Evolutionary conservation across 1,284 basidiomycete genomes (phyloP).

Genomic region (Ceratorhiza oryzae-sativae): DNA sequence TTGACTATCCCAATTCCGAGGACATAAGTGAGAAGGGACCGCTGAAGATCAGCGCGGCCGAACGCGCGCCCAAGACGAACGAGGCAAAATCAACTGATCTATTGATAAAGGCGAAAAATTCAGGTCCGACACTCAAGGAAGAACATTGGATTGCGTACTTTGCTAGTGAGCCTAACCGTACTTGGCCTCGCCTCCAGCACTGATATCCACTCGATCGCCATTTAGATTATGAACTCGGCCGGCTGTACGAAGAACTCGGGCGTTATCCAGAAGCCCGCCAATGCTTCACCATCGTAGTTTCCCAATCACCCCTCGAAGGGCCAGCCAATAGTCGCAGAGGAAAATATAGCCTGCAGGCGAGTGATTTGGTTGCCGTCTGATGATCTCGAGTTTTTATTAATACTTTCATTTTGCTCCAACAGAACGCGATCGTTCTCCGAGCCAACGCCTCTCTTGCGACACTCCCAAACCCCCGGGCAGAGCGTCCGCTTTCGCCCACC

Average conservation of each 20-base stretch:
- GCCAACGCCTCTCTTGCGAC: conserved; percentile 33
- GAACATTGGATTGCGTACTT: conserved; percentile 54
- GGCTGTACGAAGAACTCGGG: conserved; percentile 57
- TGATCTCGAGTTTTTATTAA: neutral
- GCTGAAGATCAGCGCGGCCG: conserved; percentile 6
- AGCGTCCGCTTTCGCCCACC: neutral
- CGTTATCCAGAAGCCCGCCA: conserved; percentile 54
- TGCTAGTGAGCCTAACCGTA: conserved; percentile 45
- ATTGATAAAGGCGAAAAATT: conserved; percentile 54
- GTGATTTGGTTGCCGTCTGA: conserved; percentile 12
- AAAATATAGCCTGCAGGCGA: conserved; percentile 47
- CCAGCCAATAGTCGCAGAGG: conserved; percentile 44
- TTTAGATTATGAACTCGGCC: conserved; percentile 61
- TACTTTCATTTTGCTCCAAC: conserved; percentile 4
- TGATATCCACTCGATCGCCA: conserved; percentile 42
- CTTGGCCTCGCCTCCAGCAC: neutral
- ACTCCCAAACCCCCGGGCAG: neutral
- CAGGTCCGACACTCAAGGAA: conserved; percentile 55
- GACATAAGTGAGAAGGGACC: conserved; percentile 23
- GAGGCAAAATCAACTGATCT: conserved; percentile 49
- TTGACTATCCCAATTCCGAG: conserved; percentile 51
- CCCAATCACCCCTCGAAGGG: conserved; percentile 45
- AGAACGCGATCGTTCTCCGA: conserved; percentile 37
- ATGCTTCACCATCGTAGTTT: conserved; percentile 59
- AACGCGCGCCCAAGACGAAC: conserved; percentile 14